Conservation (phyloP, 331 rosid genomes). For the Saraca asoca region DNA sequence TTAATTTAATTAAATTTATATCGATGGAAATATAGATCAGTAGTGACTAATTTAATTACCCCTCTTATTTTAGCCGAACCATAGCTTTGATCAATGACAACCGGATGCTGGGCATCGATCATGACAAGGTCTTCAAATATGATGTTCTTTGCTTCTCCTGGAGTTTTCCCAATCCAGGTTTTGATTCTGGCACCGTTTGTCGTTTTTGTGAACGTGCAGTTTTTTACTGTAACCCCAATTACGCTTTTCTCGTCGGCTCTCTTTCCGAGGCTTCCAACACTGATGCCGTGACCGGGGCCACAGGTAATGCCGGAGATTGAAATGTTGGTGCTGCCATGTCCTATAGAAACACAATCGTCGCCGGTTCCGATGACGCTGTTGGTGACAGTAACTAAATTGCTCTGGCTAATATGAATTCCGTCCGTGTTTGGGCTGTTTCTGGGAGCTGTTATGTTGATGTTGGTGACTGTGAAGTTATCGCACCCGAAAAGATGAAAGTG, state of each 20-base stretch:
- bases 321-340: constrained; percentile 41
- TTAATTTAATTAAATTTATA: not conserved
- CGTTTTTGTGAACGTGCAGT: constrained; percentile 58
- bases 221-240: constrained; percentile 34
- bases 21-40: too few relatives aligned
- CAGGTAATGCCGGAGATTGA: constrained; percentile 43
- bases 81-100: constrained; percentile 68
- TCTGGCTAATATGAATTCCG: constrained; percentile 59
- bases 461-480: constrained; percentile 30
- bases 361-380: constrained; percentile 57
- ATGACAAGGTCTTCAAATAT: constrained; percentile 47
- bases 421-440: constrained; percentile 76
- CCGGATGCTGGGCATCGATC: constrained; percentile 53
- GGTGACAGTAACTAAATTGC: constrained; percentile 33
- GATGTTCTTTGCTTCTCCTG: constrained; percentile 47
- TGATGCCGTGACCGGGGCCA: constrained; percentile 85
- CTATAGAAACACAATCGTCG: constrained; percentile 71
- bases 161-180: constrained; percentile 39
- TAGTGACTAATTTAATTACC: constrained; percentile 25
- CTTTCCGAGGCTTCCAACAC: constrained; percentile 82
- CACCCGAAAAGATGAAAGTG: constrained; percentile 40
- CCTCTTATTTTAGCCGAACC: constrained; percentile 18
- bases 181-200: constrained; percentile 77
- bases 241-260: constrained; percentile 45
- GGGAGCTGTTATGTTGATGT: constrained; percentile 48